Percentiles rank a stretch among this genome's conserved stretches.
Evolutionary conservation across 2,329 filamentous ascomycete genomes (phyloP).

Genomic region (Didymella glomerata): DNA sequence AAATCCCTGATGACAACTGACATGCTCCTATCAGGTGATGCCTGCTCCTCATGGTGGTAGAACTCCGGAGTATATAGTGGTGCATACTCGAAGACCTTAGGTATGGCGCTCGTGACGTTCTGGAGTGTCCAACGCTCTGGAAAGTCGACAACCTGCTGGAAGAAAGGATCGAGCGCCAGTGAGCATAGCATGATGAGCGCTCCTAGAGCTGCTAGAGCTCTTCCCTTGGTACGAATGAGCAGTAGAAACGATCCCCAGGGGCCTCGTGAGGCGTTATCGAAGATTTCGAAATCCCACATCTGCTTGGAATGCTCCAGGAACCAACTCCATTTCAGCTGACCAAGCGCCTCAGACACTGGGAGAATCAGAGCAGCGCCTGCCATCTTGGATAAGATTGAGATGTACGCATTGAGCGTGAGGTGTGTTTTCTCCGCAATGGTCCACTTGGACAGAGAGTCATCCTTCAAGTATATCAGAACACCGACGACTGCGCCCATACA

Average conservation of each 20-base stretch:
- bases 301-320: conserved; percentile 38
- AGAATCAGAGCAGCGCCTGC: conserved; percentile 41
- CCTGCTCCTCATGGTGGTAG: no score
- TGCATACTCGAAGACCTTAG: conserved; percentile 18
- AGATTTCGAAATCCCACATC: conserved; percentile 50
- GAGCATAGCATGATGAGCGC: conserved; percentile 33
- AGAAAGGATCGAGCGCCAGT: conserved; percentile 42
- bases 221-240: conserved; percentile 29
- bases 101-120: conserved; percentile 17
- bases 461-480: conserved; percentile 21
- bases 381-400: conserved; percentile 41
- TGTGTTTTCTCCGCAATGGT: conserved; percentile 4
- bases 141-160: conserved; percentile 44
- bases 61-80: neutral
- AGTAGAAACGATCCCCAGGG: conserved; percentile 39
- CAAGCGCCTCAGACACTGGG: conserved; percentile 42
- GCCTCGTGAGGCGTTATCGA: conserved; percentile 44
- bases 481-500: conserved; percentile 37
- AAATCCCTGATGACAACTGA: neutral
- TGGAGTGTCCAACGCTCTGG: conserved; percentile 32
- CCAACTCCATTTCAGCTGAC: conserved; percentile 51
- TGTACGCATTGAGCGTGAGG: conserved; percentile 40
- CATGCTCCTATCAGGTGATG: no score
- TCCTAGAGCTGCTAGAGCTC: conserved; percentile 33
- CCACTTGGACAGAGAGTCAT: conserved; percentile 24